These are phyloP conservation scores for Mimosa pudica DNA, from an alignment of 306 rosid genomes.

Conservation along the genomic window DNA sequence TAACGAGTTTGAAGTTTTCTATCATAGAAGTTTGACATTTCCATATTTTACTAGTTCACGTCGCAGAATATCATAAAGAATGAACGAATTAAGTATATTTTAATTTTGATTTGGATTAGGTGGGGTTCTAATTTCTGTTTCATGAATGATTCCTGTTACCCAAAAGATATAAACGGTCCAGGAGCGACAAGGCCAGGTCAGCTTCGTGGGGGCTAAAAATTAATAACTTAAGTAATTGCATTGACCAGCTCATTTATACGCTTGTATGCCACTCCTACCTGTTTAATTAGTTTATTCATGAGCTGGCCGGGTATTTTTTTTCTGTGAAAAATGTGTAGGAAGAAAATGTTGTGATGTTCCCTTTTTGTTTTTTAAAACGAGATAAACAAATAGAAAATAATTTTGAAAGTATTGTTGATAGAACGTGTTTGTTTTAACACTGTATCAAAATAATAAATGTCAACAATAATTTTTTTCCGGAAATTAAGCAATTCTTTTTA, in stretches of 20 bases:
- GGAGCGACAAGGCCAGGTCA: neutral
- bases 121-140: neutral
- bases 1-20: neutral
- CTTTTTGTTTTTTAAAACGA: no score
- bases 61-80: neutral
- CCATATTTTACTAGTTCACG: neutral
- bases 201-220: neutral
- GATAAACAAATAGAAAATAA: no score
- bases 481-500: neutral
- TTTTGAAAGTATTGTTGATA: neutral
- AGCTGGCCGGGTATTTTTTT: no score
- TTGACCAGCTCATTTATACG: no score
- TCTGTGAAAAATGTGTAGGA: no score
- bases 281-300: no score
- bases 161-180: neutral
- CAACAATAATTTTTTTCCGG: no score
- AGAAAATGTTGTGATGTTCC: no score
- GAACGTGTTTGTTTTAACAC: no score
- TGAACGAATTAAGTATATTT: neutral
- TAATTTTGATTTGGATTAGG: neutral
- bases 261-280: no score
- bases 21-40: neutral
- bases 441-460: neutral
- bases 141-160: neutral
- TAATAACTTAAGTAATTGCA: neutral